Percentiles rank a stretch among this genome's conserved stretches.
Conservation (phyloP, 768 basidiomycete genomes). For the Panaeolus cyanescens region DNA sequence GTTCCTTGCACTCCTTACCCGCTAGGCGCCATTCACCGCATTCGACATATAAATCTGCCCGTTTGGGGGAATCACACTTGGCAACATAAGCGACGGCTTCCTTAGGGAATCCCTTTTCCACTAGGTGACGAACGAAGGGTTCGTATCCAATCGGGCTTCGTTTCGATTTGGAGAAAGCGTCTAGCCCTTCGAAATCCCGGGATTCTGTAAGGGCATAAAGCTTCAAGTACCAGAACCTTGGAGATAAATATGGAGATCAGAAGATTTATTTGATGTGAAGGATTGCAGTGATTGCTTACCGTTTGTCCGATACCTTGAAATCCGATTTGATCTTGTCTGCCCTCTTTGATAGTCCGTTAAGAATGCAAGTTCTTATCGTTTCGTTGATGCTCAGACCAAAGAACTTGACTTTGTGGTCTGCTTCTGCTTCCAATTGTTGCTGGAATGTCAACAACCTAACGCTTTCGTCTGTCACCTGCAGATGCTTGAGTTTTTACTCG, state of each 20-base stretch:
- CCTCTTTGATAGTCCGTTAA: slow-evolving; percentile 80
- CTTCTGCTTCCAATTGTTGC: slow-evolving; percentile 86
- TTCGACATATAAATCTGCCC: slow-evolving; percentile 85
- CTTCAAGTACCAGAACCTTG: slow-evolving; percentile 93
- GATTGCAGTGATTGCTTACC: slow-evolving; percentile 47
- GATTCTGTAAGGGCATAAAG: slow-evolving; percentile 78
- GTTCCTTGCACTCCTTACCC: slow-evolving; percentile 87
- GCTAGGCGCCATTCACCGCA: slow-evolving; percentile 92
- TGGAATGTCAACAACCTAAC: slow-evolving; percentile 76
- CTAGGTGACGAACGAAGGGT: slow-evolving; percentile 79
- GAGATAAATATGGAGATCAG: background rate
- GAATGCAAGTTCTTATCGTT: slow-evolving; percentile 76
- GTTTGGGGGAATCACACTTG: slow-evolving; percentile 80
- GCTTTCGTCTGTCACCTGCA: slow-evolving; percentile 90
- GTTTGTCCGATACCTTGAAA: slow-evolving; percentile 94
- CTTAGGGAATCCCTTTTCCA: slow-evolving; percentile 69
- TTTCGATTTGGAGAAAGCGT: slow-evolving; percentile 82
- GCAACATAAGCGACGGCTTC: slow-evolving; percentile 81
- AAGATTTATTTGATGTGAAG: background rate
- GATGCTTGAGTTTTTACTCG: background rate
- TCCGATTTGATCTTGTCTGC: slow-evolving; percentile 89
- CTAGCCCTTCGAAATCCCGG: slow-evolving; percentile 85
- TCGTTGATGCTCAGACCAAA: slow-evolving; percentile 87
- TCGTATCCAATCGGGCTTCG: slow-evolving; percentile 97
- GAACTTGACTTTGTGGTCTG: slow-evolving; percentile 75